Evolutionary conservation across 192 early-diverging fungal species (phyloP).

Genomic region (Spizellomyces punctatus): DNA sequence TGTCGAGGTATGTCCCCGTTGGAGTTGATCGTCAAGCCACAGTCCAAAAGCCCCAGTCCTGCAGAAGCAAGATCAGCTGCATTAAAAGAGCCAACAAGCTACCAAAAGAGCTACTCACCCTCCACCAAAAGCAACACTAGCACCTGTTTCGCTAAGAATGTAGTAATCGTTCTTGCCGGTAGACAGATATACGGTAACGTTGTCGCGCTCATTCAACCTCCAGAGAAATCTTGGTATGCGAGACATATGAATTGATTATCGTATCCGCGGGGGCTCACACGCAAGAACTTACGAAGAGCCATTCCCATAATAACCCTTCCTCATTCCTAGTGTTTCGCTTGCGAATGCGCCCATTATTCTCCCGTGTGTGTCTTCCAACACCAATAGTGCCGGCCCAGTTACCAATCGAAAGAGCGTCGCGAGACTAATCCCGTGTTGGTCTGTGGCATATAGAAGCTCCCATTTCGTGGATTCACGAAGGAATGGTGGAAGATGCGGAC

Average conservation of each 20-base stretch:
- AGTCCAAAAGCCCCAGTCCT: constrained; percentile 52
- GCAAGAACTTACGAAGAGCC: constrained; percentile 39
- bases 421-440: constrained; percentile 92
- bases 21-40: constrained; percentile 52
- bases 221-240: background rate
- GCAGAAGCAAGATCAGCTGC: background rate
- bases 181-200: constrained; percentile 25
- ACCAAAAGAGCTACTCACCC: constrained; percentile 15
- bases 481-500: constrained; percentile 74
- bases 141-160: constrained; percentile 28
- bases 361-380: constrained; percentile 39
- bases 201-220: constrained; percentile 1
- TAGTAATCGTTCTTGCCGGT: constrained; percentile 41
- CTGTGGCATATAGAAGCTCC: constrained; percentile 85
- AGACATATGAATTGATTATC: background rate
- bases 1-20: constrained; percentile 47
- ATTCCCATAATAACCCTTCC: constrained; percentile 50
- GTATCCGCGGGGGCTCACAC: too few species aligned
- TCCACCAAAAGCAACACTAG: constrained; percentile 36
- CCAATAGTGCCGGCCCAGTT: constrained; percentile 35
- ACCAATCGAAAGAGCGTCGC: constrained; percentile 68
- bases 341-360: constrained; percentile 51
- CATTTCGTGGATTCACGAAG: constrained; percentile 72
- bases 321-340: constrained; percentile 35
- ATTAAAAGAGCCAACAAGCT: too few species aligned